Evolutionary conservation across 148 eudicot species (phyloP), one percentile per base, ranked within the genome.

Genomic region (Silene latifolia): DNA sequence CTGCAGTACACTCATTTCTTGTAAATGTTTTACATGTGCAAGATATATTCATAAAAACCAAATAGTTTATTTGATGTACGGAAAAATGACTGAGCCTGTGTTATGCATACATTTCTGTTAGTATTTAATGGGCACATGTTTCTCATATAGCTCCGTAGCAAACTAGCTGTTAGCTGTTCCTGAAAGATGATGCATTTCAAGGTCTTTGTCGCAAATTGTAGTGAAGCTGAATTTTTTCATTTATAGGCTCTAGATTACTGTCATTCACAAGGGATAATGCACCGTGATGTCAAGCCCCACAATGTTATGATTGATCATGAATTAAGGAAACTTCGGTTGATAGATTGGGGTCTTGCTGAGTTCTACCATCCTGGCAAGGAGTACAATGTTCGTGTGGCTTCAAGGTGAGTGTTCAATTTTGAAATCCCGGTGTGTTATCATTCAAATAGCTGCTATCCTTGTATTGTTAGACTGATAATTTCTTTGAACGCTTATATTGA

Each of bases 271-370:
- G 98, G 98, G 15, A 91, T 93, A 79, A 93, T 93, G 98, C 98
- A 93, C 77, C 85, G 98, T 69, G 98, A 93, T 88, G 97, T 93
- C 58, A 93, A 93, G 85, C 97, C 98, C 74, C 98, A 93, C 75
- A 93, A 93, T 83, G 97, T 93, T 21, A 91, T 91, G 97, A 93
- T 93, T 79, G 98, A 93, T 81, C 98, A 91, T 79, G 97, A 91
- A 85, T 80, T 89, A 78, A 80, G 98, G 47, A 93, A 93, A 73
- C 93, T 93, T 63, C 91, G 98, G 56, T 81, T 93, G 82, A 93
- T 93, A 64, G 98, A 93, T 78, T 93, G 98, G 98, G 98, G 98
- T 74, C 97, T 93, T 64, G 98, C 98, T 18, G 98, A 93, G 79
- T 93, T 93, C 79, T 93, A 93, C 77, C 98, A 93, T 71, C 98